Base-by-base conservation (phyloP, 164 flowering plant genomes). In the Paratinospora sagittata region DNA sequence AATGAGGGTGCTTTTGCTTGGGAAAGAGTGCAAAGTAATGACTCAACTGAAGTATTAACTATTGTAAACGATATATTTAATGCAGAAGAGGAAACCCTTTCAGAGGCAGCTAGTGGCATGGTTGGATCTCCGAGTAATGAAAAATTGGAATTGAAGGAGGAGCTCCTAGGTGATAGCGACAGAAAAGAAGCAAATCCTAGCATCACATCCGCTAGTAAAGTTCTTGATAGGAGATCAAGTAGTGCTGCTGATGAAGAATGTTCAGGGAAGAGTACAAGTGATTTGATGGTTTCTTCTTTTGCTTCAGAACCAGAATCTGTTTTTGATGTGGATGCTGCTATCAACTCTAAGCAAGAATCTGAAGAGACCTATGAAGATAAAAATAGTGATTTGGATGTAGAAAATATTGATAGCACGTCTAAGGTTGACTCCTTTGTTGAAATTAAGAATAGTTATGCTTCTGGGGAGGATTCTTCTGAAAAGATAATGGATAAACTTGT, bases 221-320 rank as follows among this genome's bases (percentile, higher is more conserved):
- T 13, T 47, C 55, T 47, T 12, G 19, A 47, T 47, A 3, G 6
- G 0, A 3, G 43, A 47, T 0, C 19, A 47, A 47, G n/a, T 47
- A 19, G 55, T 16, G 55, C 55, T 47, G 8, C 23, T 30, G 49
- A 49, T 21, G 73, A 71, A 63, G 61, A 47, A 24, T 65, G 21
- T 49, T 37, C n/a, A 55, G 69, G 65, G 13, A 33, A 37, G 26
- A 43, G 21, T 41, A 34, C 10, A 21, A 23, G 8, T 49, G 61
- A 45, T 62, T n/a, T 45, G 37, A 26, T 65, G 69, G 14, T 9
- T 62, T 34, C 66, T 1, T 27, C 47, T 62, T 70, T 34, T 10
- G n/a, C n/a, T n/a, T n/a, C n/a, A n/a, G 63, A 65, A 60, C 64
- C 74, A 34, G 58, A 34, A 30, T 72, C 70, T 5, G 70, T 26